Conservation (phyloP, 768 basidiomycete species). For the Psilocybe cubensis region DNA sequence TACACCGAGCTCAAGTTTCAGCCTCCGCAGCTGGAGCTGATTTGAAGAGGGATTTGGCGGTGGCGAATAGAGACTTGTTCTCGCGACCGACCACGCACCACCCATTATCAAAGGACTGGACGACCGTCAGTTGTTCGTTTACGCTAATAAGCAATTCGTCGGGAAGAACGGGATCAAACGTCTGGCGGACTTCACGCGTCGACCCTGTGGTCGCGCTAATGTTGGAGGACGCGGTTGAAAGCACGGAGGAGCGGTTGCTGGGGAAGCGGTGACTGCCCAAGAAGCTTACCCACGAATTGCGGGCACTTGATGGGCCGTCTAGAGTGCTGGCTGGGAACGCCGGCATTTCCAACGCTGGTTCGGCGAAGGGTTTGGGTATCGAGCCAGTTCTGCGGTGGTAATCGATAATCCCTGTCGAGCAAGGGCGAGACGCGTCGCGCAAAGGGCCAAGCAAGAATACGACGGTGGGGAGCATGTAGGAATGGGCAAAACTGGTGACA, state of each 20-base stretch:
- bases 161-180: conserved; percentile 70
- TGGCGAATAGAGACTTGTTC: conserved; percentile 29
- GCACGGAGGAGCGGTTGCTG: conserved; percentile 42
- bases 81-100: conserved; percentile 80
- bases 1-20: conserved; percentile 63
- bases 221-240: conserved; percentile 35
- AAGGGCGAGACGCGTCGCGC: no score
- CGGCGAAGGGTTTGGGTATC: conserved; percentile 42
- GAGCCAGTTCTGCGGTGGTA: conserved; percentile 46
- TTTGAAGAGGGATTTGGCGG: conserved; percentile 45
- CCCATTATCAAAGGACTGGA: conserved; percentile 76
- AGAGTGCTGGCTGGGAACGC: conserved; percentile 42
- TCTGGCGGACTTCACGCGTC: conserved; percentile 61
- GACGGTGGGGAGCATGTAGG: no score
- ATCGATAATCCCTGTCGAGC: no score
- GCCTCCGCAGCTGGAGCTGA: conserved; percentile 24
- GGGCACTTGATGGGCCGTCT: conserved; percentile 27
- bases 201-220: conserved; percentile 36
- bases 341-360: not conserved
- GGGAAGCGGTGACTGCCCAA: conserved; percentile 21
- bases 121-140: conserved; percentile 64
- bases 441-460: no score
- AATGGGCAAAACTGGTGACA: no score
- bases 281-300: conserved; percentile 32
- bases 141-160: conserved; percentile 66